A percentile compares a stretch with the other conserved stretches of the same genome.
Conservation (phyloP, 2,329 filamentous ascomycete genomes). For the Fusarium buxicola region DNA sequence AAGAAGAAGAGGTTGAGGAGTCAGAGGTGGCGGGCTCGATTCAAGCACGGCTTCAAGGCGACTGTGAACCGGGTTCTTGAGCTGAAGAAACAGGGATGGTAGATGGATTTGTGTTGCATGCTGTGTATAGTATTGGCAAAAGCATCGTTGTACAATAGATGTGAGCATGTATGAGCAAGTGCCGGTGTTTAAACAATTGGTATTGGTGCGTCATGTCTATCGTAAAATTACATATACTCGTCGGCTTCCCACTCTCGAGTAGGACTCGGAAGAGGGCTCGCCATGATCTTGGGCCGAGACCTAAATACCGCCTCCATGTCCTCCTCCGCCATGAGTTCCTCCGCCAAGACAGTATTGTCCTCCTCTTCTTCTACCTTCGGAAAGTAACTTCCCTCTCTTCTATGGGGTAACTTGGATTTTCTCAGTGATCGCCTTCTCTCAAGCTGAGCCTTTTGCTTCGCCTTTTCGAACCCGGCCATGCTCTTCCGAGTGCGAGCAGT, state of each 20-base stretch:
- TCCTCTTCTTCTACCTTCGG: slow-evolving; percentile 61
- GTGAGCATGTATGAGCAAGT: slow-evolving; percentile 38
- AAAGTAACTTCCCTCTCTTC: slow-evolving; percentile 60
- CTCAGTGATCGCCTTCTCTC: slow-evolving; percentile 65
- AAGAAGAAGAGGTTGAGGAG: slow-evolving; percentile 81
- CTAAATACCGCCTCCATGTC: slow-evolving; percentile 88
- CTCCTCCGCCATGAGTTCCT: slow-evolving; percentile 77
- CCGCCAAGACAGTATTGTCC: slow-evolving; percentile 64
- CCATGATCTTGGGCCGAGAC: slow-evolving; percentile 82
- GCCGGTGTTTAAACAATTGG: too few species aligned
- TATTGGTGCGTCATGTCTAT: slow-evolving; percentile 25
- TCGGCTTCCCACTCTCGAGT: slow-evolving; percentile 51
- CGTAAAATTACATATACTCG: slow-evolving; percentile 40
- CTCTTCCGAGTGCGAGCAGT: slow-evolving; percentile 68
- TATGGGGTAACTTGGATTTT: slow-evolving; percentile 55
- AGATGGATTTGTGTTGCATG: slow-evolving; percentile 30
- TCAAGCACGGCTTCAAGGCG: slow-evolving; percentile 75
- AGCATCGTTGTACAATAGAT: slow-evolving; percentile 45
- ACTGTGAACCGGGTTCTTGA: slow-evolving; percentile 73
- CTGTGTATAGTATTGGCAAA: slow-evolving; percentile 35
- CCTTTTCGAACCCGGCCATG: slow-evolving; percentile 72
- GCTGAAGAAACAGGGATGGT: slow-evolving; percentile 85
- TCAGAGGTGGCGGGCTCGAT: slow-evolving; percentile 75
- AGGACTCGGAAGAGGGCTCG: slow-evolving; percentile 73
- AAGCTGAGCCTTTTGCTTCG: slow-evolving; percentile 69